Evolutionary conservation across 768 basidiomycete species (phyloP), one percentile per base, ranked within the genome.

Genomic region (Leccinum subtestaceum): DNA sequence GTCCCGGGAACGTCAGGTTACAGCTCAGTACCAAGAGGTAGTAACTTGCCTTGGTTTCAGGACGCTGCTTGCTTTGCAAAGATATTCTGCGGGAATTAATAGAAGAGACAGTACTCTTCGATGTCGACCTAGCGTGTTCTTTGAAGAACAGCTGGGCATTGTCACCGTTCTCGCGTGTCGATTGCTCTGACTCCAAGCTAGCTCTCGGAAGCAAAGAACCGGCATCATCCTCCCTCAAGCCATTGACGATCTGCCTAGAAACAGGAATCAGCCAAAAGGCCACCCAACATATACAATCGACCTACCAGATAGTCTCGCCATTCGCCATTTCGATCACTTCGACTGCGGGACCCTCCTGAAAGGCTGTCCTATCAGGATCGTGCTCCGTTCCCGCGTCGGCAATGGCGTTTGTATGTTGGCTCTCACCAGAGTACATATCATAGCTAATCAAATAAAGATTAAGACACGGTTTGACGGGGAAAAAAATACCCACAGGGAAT

Each of bases 241-340:
- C 88, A 66, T 93, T 91, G 51, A 94, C 89, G 64, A 93, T 88
- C 61, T 85, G 86, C 90, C 90, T 71, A 57, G 46, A 59, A 59
- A 51, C 49, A 47, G 31, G 34, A 17, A 47, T 55, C 32, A 63
- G 48, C 43, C 19, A 6, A 21, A n/a, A 25, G 34, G 5, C 34
- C 57, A 21, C 12, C 1, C 8, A 10, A n/a, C 1, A 40, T 38
- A 52, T 36, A 61, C 5, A 10, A 57, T 31, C 48, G 49, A 78
- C 85, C 58, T 56, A 90, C 92, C 92, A 94, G 60, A 94, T 86
- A 8, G 89, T 91, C 70, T 93, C 86, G 23, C 92, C 92, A 68
- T 92, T 92, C n/a, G 89, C 88, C 66, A 92, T 75, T 68, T 93
- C 88, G 56, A 93, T 80, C 47, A 93, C 81, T 73, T 94, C 89